Base-by-base conservation (phyloP, 768 basidiomycete species). In the Mycena galopus region DNA sequence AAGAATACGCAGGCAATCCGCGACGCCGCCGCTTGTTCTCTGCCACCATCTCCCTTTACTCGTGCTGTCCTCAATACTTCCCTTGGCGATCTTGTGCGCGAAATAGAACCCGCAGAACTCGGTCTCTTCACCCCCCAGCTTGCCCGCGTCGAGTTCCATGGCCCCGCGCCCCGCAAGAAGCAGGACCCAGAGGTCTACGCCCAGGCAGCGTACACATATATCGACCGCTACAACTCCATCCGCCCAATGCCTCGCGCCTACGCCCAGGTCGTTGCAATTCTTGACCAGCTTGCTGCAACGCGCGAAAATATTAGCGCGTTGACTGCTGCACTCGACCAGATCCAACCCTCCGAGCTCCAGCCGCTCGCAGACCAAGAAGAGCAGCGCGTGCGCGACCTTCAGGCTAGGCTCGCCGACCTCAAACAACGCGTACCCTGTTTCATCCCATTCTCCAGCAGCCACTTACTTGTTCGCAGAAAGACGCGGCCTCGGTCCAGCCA, bases 61-160 rank as follows among this genome's bases (percentile, higher is more conserved):
- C 82, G 79, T 63, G 93, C 94, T 4, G 87, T 94, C 11, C 89
- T 95, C 29, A 74, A 86, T 23, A 86, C 90, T 0, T 81, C 87
- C 61, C 87, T 95, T 11, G 91, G 91, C 51, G 92, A 94, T 77
- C 89, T 95, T 72, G 93, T 94, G 71, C 93, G 94, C 77, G 94
- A 95, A 76, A 85, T 92, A 71, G 93, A 95, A 74, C 85, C 91
- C 11, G 90, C 93, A 7, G 94, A 95, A 77, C 86, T 94, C 30
- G 94, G 94, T 42, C 89, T 95, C 29, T 94, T 95, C 82, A 90
- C 79, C 30, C 76, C 81, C 11, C 83, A 90, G 76, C 84, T 95
- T 39, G 83, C 88, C 16, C 92, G 94, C 64, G 88, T 88, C 25
- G 88, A 90, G 70, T 93, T 94, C 76, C 83, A 86, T 56, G 91